Evolutionary conservation across 345 rosid species (phyloP), one percentile per base, ranked within the genome.

Genomic region (Salix dunnii): DNA sequence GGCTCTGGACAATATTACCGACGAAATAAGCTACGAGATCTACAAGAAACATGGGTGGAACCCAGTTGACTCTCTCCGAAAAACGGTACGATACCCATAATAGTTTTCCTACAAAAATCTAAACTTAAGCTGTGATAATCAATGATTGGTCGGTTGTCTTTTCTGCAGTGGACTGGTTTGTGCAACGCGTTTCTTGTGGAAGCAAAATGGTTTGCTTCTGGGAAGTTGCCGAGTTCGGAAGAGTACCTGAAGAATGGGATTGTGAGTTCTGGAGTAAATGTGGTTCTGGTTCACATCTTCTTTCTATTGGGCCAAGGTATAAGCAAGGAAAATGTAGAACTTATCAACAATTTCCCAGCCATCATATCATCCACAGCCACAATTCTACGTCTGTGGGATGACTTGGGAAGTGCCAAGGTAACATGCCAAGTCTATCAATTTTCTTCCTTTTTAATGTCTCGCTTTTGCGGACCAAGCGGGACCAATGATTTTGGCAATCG

Each of bases 321-420:
- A n/a, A 84, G 76, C 17, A 35, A 25, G 43, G 73, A 85, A 35
- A 83, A n/a, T 61, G 81, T 88, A 6, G 74, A 88, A 8, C 60
- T 74, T 27, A 68, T 87, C 4, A 87, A 85, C 51, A 76, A 58
- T 21, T 69, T 58, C 68, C 91, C 89, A 1, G 31, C 48, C 65
- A 76, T 89, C 33, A 69, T 87, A 36, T 81, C 88, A 2, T 74
- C 88, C 58, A 53, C 85, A 0, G 88, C 87, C 13, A 73, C 85
- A n/a, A 89, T 86, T 67, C 76, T 78, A 3, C 76, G 81, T 20
- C 76, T 78, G 4, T 90, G 90, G 89, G 91, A 91, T 78, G 89
- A 89, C 72, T 80, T 89, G 38, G 91, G 91, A 82, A 88, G 86
- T 79, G 88, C 91, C 61, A 71, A 87, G 87, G 96, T 85, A 75